These are phyloP conservation scores for Penicillium olsonii DNA, from an alignment of 2,329 filamentous ascomycete species.

Conservation along the genomic window DNA sequence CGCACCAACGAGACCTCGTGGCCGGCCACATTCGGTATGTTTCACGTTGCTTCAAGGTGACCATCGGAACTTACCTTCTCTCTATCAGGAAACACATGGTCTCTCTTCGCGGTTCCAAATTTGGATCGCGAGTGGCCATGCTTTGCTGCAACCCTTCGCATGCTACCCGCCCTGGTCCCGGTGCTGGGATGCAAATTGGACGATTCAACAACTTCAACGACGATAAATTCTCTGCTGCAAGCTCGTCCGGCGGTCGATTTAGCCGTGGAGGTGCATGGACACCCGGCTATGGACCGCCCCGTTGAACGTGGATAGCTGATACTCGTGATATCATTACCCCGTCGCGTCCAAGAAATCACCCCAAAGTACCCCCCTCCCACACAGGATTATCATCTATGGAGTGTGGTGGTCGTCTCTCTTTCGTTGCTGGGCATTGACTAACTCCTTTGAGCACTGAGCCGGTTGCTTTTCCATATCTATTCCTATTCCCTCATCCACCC, in stretches of 20 bases:
- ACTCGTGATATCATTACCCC: background rate
- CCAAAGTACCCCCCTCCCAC: background rate
- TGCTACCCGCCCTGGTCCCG: constrained; percentile 83
- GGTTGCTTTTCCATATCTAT: background rate
- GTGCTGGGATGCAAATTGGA: constrained; percentile 67
- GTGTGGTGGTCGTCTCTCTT: background rate
- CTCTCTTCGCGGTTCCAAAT: constrained; percentile 95
- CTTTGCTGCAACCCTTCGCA: constrained; percentile 94
- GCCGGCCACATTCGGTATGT: constrained; percentile 78
- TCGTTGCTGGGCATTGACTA: background rate
- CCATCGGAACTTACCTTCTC: constrained; percentile 2
- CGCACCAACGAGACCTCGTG: constrained; percentile 90
- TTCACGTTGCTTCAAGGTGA: background rate
- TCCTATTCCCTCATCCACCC: constrained; percentile 1
- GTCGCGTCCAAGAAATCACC: background rate
- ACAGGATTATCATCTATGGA: background rate
- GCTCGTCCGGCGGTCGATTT: constrained; percentile 42
- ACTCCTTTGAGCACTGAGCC: background rate
- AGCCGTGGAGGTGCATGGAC: constrained; percentile 41
- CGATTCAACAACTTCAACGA: constrained; percentile 56
- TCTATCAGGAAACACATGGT: constrained; percentile 86
- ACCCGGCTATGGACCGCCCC: constrained; percentile 39
- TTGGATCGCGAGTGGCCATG: constrained; percentile 97
- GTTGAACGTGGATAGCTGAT: constrained; percentile 27
- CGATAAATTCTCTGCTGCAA: constrained; percentile 38